Conservation (phyloP, 805 yeast species). For the Ogataea kodamae region DNA sequence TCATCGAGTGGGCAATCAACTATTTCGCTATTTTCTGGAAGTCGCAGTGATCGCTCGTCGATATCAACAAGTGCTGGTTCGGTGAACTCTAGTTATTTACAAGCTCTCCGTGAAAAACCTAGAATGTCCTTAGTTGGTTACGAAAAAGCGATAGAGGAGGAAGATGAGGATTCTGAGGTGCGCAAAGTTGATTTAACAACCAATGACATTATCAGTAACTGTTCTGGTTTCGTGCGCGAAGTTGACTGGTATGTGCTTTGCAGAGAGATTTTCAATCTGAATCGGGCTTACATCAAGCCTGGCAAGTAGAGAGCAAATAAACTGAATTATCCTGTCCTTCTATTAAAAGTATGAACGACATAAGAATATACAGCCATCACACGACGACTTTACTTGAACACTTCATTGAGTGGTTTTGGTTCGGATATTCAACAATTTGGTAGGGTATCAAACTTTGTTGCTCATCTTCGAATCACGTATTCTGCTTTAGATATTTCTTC, state of each 20-base stretch:
- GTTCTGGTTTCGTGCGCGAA: constrained; percentile 44
- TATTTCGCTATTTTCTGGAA: constrained; percentile 17
- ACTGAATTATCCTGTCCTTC: too few relatives aligned
- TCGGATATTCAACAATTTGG: too few relatives aligned
- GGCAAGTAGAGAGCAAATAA: too few relatives aligned
- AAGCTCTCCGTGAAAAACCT: constrained; percentile 18
- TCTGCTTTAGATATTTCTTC: too few relatives aligned
- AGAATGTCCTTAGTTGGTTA: constrained; percentile 13
- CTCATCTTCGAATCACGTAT: too few relatives aligned
- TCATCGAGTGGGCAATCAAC: constrained; percentile 15
- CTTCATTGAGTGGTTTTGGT: too few relatives aligned
- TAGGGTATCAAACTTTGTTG: too few relatives aligned
- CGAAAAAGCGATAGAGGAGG: constrained; percentile 19
- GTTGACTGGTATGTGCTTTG: constrained; percentile 89
- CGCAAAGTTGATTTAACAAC: constrained; percentile 14
- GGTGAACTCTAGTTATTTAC: constrained; percentile 14
- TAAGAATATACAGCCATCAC: too few relatives aligned
- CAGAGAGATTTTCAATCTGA: constrained; percentile 75
- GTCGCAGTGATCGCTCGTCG: constrained; percentile 24
- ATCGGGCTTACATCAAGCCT: constrained; percentile 56
- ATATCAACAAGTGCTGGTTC: constrained; percentile 27
- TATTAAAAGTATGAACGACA: too few relatives aligned
- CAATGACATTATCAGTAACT: constrained; percentile 34
- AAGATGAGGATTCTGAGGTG: constrained; percentile 21
- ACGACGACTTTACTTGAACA: too few relatives aligned